Evolutionary conservation across 2,329 filamentous ascomycete species (phyloP).

Genomic region (Botrytis paeoniae): DNA sequence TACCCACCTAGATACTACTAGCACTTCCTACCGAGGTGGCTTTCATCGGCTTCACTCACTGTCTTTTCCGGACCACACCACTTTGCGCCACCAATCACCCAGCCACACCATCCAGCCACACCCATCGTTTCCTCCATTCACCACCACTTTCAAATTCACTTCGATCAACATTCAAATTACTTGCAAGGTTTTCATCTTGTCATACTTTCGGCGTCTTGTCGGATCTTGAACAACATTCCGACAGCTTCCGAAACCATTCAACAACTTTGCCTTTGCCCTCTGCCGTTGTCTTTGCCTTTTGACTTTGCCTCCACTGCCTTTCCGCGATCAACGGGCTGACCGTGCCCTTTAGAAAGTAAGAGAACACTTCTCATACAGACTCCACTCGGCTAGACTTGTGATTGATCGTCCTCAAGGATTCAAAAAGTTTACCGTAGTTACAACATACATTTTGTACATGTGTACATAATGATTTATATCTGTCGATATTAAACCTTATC

Average conservation of each 20-base stretch:
- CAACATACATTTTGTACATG: slow-evolving; percentile 17
- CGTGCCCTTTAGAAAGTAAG: not conserved
- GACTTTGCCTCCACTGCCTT: not conserved
- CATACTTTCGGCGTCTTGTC: not conserved
- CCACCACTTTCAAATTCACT: not conserved
- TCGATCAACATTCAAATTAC: not conserved
- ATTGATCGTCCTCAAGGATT: slow-evolving; percentile 11
- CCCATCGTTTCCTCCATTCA: not conserved
- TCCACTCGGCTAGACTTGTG: not conserved
- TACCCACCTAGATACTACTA: too few species aligned
- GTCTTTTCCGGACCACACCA: not conserved
- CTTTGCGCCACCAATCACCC: not conserved
- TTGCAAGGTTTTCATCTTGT: not conserved
- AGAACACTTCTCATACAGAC: not conserved
- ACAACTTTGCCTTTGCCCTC: not conserved
- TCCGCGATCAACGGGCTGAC: not conserved
- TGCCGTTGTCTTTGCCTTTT: not conserved
- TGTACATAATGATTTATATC: slow-evolving; percentile 14
- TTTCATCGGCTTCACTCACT: not conserved
- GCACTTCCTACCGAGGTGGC: too few species aligned
- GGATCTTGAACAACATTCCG: not conserved
- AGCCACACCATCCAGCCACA: not conserved
- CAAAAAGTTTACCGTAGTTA: slow-evolving; percentile 11
- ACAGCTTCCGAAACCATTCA: not conserved
- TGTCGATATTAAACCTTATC: not conserved